Percentiles rank a stretch among this genome's conserved stretches.
Evolutionary conservation across 192 early-diverging fungal species (phyloP).

Genomic region (Umbelopsis isabellina): DNA sequence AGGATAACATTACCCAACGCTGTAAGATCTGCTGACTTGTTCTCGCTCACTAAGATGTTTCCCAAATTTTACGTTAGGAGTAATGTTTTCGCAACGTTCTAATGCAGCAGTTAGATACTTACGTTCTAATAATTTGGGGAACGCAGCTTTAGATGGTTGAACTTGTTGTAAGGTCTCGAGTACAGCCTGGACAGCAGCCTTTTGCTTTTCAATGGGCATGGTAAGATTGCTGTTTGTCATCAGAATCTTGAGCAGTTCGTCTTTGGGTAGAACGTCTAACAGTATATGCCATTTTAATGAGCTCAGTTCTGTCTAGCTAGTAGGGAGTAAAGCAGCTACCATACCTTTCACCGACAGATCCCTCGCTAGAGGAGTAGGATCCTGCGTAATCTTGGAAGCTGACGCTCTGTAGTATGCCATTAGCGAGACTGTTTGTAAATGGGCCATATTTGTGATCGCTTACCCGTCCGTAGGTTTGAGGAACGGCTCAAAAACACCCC

Average conservation of each 20-base stretch:
- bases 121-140: not conserved
- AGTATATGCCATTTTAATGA: no score
- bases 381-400: not conserved
- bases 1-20: not conserved
- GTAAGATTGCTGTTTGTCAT: not conserved
- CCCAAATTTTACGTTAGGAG: not conserved
- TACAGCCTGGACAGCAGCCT: not conserved
- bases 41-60: not conserved
- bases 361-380: not conserved
- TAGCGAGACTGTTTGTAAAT: no score
- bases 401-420: no score
- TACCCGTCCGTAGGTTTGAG: conserved; percentile 16
- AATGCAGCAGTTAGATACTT: not conserved
- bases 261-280: conserved; percentile 28
- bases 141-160: not conserved
- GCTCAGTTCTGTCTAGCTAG: no score
- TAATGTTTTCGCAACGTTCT: not conserved
- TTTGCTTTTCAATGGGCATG: conserved; percentile 30
- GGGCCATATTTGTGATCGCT: not conserved
- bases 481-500: conserved; percentile 25
- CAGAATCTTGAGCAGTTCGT: conserved; percentile 18
- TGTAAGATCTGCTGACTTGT: not conserved
- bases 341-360: no score
- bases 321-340: no score
- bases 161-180: conserved; percentile 11